Evolutionary conservation across 108 stramenopile genomes (phyloP), one percentile per base, ranked within the genome.

Genomic region (Aurantiochytrium sp.): DNA sequence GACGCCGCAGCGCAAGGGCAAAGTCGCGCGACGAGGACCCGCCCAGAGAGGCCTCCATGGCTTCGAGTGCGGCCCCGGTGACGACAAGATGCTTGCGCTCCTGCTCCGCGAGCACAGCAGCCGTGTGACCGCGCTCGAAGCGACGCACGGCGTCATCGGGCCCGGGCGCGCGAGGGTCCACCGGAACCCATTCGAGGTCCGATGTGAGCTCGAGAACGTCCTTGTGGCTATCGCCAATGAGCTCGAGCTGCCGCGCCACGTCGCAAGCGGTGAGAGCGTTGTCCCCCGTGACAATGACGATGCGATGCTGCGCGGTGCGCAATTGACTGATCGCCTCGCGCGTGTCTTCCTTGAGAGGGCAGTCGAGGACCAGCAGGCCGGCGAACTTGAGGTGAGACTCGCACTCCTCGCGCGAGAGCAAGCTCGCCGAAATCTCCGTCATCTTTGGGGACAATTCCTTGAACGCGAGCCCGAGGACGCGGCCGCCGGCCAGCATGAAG

Each of bases 211-310:
- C 15, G 27, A 37, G 55, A 4, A 87, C 45, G 12, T 55, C 39
- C 2, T 81, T 24, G 42, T 48, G 73, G 24, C 12, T 41, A 6
- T 81, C 45, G 2, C 42, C 30, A 3, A 81, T 87, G 8, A 97
- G 95, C 5, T 93, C 93, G 8, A 96, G 95, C 87, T 95, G 94
- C 48, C 95, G 88, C 34, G 97, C 97, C 37, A 99, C 97, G 55
- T 97, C 95, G 24, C 92, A 95, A 0, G 98, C 99, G 50, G 99
- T 99, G 81, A 97, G 90, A 12, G 95, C 91, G 24, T 95, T 94
- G 90, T 99, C 99, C 68, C 99, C 99, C 17, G 99, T 99, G 68
- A 98, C 97, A 96, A 99, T 97, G 37, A 95, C 93, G 31, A 91
- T 88, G 19, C 87, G 50, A 69, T 97, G 96, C 17, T 91, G 90